phyloP scores from a whole-genome alignment of 2,329 filamentous ascomycete species.

The Colletotrichum destructivum region DNA sequence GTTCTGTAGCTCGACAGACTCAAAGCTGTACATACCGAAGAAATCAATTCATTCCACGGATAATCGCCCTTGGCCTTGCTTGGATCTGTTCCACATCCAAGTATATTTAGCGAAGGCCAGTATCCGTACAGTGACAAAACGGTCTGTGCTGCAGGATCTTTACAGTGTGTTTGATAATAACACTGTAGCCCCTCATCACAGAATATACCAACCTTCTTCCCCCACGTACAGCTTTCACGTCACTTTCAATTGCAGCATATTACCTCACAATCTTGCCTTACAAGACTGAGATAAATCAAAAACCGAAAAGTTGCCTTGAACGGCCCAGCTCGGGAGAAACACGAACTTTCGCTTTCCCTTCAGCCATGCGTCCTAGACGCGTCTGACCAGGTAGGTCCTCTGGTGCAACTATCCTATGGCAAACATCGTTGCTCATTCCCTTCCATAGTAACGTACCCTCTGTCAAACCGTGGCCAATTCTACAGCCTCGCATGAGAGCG shows the following conservation, averaged over 20 bases:
- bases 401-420: slow-evolving; percentile 9
- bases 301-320: slow-evolving; percentile 2
- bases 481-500: slow-evolving; percentile 18
- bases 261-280: slow-evolving; percentile 9
- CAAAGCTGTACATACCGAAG: not conserved
- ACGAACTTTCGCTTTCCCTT: not conserved
- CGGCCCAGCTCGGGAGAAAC: not conserved
- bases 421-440: slow-evolving; percentile 31
- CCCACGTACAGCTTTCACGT: slow-evolving; percentile 34
- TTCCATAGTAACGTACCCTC: slow-evolving; percentile 23
- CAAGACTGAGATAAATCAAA: slow-evolving; percentile 19
- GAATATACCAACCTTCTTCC: slow-evolving; percentile 26
- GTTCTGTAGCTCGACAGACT: not conserved
- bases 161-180: not conserved
- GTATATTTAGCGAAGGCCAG: not conserved
- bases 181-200: slow-evolving; percentile 38
- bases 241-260: slow-evolving; percentile 27
- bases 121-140: slow-evolving; percentile 12
- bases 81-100: not conserved
- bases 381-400: slow-evolving; percentile 24
- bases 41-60: slow-evolving; percentile 19
- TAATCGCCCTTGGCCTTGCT: not conserved
- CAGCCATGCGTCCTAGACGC: slow-evolving; percentile 20
- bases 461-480: slow-evolving; percentile 24
- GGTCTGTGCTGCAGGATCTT: rapidly evolving